Evolutionary conservation across 345 rosid species (phyloP), one percentile per base, ranked within the genome.

Genomic region (Durio zibethinus): DNA sequence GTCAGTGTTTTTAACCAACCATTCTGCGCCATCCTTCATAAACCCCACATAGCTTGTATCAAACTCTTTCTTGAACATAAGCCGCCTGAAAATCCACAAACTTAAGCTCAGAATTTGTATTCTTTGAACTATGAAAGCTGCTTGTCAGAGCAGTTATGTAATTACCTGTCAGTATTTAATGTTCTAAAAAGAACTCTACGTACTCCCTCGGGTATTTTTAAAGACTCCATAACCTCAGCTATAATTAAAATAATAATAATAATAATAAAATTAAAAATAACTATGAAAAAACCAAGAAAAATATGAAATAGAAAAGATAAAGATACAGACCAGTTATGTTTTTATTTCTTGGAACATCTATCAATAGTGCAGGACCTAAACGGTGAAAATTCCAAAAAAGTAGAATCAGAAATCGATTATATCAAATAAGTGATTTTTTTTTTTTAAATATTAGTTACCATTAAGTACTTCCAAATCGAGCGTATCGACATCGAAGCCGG

Each of bases 1-100:
- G 83, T 92, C 94, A 1, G 99, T 93, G 78, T 93, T 90, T 47
- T 93, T 94, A 27, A 90, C 93, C 90, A 95, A 85, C 97, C 98
- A 95, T 40, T 88, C 88, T 4, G 97, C 97, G 5, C 94, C 99
- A 42, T 95, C 99, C 71, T 73, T 84, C 85, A 84, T 89, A 78
- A 95, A 95, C 27, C 97, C 99, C 14, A 89, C 96, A 54, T 86
- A 92, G 88, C 96, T 92, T 68, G 94, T 83, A 82, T 92, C 98
- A 53, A 92, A 89, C 75, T 81, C 86, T 31, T 83, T 85, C 77
- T 90, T 87, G 76, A 85, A 90, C 98, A 95, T 95, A 65, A 95
- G 93, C 83, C 82, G 82, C 91, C 99, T 94, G 89, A 31, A 76
- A 15, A 69, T 68, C 35, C 15, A 73, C 56, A 54, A 35, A 54